These are phyloP conservation scores for Starmerella kuoi DNA, from an alignment of 805 yeast species.

Conservation along the genomic window DNA sequence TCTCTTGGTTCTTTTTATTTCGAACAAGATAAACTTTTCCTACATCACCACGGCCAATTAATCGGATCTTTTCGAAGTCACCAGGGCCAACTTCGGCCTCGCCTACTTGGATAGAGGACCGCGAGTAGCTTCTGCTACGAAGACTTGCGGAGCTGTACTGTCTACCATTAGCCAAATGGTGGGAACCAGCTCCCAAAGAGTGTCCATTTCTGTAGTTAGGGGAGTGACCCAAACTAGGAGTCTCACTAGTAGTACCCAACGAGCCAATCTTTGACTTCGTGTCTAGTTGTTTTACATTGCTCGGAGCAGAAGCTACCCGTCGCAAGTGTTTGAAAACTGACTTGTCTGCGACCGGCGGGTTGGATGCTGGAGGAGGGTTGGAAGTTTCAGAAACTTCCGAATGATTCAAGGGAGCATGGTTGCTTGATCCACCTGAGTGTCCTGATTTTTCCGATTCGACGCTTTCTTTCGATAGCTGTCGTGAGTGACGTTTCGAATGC, in stretches of 20 bases:
- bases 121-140: conserved; percentile 49
- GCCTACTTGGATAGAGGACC: conserved; percentile 58
- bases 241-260: background rate
- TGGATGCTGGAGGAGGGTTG: background rate
- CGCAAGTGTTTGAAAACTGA: conserved; percentile 29
- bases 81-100: conserved; percentile 75
- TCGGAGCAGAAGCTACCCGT: conserved; percentile 78
- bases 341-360: conserved; percentile 9
- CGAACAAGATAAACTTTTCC: conserved; percentile 90
- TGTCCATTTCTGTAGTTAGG: background rate
- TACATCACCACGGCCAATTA: conserved; percentile 95
- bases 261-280: conserved; percentile 4
- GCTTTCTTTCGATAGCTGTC: no score
- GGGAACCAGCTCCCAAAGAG: conserved; percentile 1
- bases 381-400: background rate
- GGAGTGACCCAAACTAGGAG: background rate
- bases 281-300: conserved; percentile 35
- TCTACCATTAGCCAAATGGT: background rate
- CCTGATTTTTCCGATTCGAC: no score
- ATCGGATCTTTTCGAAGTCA: conserved; percentile 75
- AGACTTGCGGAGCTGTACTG: background rate
- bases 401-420: background rate
- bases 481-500: background rate
- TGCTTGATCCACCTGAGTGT: background rate
- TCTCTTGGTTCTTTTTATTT: conserved; percentile 58